phyloP scores from a whole-genome alignment of 2,329 filamentous ascomycete species.

The Hypoxylon sp. region DNA sequence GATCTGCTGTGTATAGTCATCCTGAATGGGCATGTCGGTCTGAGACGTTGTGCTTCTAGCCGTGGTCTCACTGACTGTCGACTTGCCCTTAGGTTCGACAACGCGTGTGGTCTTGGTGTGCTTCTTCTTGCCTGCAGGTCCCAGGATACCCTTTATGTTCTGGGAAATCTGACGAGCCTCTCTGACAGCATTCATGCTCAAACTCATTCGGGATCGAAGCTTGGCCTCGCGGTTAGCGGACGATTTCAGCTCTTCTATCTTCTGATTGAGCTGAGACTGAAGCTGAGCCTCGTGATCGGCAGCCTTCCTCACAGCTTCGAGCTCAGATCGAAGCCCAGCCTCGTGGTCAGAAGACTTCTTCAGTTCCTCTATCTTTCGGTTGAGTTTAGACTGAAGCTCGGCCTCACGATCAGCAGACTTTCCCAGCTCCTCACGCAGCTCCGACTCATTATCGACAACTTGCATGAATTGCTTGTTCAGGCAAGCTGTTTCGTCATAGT shows the following conservation, averaged over 20 bases:
- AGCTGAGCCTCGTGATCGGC: neutral
- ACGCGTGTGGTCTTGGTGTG: slow-evolving; percentile 53
- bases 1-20: slow-evolving; percentile 56
- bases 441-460: neutral
- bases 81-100: slow-evolving; percentile 51
- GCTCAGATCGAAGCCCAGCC: neutral
- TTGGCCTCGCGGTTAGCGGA: slow-evolving; percentile 40
- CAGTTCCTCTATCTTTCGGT: neutral
- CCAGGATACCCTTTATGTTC: slow-evolving; percentile 47
- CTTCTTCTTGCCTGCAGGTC: slow-evolving; percentile 48
- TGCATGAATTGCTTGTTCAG: slow-evolving; percentile 4
- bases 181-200: slow-evolving; percentile 40
- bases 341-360: neutral
- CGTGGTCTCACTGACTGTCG: slow-evolving; percentile 52
- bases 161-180: slow-evolving; percentile 45
- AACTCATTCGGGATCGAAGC: slow-evolving; percentile 38
- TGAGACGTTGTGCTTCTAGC: slow-evolving; percentile 53
- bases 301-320: neutral
- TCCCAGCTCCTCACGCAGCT: neutral
- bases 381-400: slow-evolving; percentile 1
- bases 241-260: slow-evolving; percentile 37
- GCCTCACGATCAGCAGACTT: neutral
- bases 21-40: slow-evolving; percentile 53
- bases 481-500: neutral
- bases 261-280: slow-evolving; percentile 2